phyloP scores from a whole-genome alignment of 257 asterid species.

The Scutellaria barbata region DNA sequence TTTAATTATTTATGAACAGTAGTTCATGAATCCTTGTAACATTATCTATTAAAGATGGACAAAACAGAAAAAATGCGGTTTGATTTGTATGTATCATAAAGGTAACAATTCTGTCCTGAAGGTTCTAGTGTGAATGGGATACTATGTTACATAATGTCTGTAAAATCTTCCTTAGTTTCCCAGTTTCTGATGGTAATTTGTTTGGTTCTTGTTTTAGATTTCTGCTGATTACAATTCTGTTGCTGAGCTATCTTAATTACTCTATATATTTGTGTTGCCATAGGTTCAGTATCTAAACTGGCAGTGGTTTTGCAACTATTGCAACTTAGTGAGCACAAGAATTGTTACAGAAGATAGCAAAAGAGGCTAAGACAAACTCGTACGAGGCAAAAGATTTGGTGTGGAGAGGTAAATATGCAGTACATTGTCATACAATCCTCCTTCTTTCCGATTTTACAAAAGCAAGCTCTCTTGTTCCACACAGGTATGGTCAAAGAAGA shows the following conservation, averaged over 20 bases:
- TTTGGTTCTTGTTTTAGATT: not conserved
- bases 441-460: not conserved
- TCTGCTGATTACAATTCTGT: not conserved
- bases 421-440: no score
- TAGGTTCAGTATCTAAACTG: no score
- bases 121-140: not conserved
- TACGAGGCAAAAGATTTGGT: no score
- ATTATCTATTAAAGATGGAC: not conserved
- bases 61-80: not conserved
- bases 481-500: not conserved
- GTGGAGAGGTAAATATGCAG: no score
- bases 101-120: not conserved
- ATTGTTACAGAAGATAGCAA: no score
- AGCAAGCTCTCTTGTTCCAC: not conserved
- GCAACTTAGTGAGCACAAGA: no score
- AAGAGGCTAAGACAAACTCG: no score
- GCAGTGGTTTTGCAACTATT: no score
- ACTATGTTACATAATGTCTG: not conserved
- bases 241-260: not conserved
- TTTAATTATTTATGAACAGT: no score
- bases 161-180: not conserved
- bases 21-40: not conserved
- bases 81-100: not conserved
- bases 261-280: not conserved
- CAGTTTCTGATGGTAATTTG: constrained; percentile 1